Conservation (phyloP, 495 filamentous ascomycete species). For the Xanthoparmelia taractica region DNA sequence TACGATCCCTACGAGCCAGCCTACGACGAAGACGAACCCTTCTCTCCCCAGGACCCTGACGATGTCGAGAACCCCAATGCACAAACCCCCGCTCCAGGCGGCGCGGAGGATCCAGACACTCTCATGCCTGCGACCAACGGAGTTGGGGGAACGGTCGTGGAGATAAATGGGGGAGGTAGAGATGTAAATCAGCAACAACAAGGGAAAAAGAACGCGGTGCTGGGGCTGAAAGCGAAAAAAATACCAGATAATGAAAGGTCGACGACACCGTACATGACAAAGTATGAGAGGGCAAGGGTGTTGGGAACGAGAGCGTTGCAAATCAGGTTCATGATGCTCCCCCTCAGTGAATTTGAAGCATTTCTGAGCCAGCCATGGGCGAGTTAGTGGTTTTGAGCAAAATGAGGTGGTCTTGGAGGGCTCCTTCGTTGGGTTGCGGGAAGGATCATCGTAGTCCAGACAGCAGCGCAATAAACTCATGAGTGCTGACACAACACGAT, state of each 20-base stretch:
- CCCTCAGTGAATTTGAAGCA: background rate
- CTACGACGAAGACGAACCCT: slow-evolving; percentile 61
- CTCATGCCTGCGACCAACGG: slow-evolving; percentile 27
- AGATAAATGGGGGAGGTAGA: slow-evolving; percentile 40
- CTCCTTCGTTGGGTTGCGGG: slow-evolving; percentile 10
- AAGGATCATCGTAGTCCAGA: background rate
- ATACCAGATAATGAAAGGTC: slow-evolving; percentile 79
- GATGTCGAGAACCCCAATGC: slow-evolving; percentile 44
- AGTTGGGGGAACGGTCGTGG: slow-evolving; percentile 37
- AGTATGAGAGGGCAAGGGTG: slow-evolving; percentile 92
- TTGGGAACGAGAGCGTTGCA: slow-evolving; percentile 88
- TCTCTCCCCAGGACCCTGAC: slow-evolving; percentile 50
- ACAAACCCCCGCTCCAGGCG: slow-evolving; percentile 39
- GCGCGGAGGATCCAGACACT: slow-evolving; percentile 47
- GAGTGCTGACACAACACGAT: slow-evolving; percentile 22
- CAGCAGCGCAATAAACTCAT: background rate
- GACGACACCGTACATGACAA: slow-evolving; percentile 98
- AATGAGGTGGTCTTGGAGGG: background rate
- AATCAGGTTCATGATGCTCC: slow-evolving; percentile 65
- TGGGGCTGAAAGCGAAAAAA: slow-evolving; percentile 74
- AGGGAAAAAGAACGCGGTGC: slow-evolving; percentile 42
- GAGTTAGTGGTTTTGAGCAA: background rate
- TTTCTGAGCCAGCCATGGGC: background rate
- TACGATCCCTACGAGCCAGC: slow-evolving; percentile 52
- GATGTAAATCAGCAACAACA: slow-evolving; percentile 31